Percentiles rank a stretch among this genome's conserved stretches.
These are phyloP conservation scores for Yamadazyma jaroonii DNA, from an alignment of 1,139 yeast genomes.

Conservation along the genomic window DNA sequence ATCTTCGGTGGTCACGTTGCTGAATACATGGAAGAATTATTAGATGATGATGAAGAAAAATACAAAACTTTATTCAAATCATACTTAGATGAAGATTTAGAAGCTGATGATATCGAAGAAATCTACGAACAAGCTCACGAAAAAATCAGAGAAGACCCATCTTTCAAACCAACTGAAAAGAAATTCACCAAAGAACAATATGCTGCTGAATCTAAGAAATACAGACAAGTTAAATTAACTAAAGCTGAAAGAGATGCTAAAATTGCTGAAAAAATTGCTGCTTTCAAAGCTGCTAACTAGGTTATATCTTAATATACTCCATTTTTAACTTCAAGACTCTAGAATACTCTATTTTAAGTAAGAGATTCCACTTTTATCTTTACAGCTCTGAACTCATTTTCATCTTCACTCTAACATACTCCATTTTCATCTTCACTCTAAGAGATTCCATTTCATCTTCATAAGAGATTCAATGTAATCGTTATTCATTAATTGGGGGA, in stretches of 20 bases:
- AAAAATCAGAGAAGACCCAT: conserved; percentile 94
- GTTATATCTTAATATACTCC: conserved; percentile 10
- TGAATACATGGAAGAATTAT: conserved; percentile 99
- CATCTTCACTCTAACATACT: no score
- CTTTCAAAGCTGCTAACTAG: conserved; percentile 60
- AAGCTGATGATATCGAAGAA: conserved; percentile 96
- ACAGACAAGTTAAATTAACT: conserved; percentile 85
- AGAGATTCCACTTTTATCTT: no score
- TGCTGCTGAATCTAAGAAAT: conserved; percentile 95
- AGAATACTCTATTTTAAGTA: no score
- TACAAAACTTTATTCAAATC: conserved; percentile 94
- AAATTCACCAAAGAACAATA: conserved; percentile 97
- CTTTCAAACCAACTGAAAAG: conserved; percentile 86
- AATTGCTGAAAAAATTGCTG: conserved; percentile 90
- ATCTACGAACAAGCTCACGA: conserved; percentile 93
- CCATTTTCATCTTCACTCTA: no score
- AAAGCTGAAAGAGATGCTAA: conserved; percentile 87
- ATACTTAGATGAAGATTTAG: conserved; percentile 95
- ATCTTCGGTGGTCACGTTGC: conserved; percentile 99
- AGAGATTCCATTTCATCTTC: no score
- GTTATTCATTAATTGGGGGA: not conserved
- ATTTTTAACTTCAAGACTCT: no score
- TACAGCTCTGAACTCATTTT: no score
- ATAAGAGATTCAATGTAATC: no score
- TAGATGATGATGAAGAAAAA: conserved; percentile 99